phyloP scores from a whole-genome alignment of 2,329 filamentous ascomycete genomes.

The Xylariaceae sp. region DNA sequence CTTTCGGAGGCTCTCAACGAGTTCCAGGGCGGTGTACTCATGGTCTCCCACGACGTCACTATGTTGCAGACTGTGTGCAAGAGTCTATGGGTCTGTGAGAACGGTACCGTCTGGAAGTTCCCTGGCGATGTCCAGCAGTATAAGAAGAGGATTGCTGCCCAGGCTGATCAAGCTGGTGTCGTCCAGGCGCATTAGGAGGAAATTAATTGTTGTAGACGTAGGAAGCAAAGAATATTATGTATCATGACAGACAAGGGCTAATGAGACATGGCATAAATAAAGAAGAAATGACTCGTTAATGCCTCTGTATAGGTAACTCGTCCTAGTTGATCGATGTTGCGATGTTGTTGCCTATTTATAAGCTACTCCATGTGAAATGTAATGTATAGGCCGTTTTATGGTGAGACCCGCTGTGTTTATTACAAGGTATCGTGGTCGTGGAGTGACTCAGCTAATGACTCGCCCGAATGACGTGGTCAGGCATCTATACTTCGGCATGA shows the following conservation, averaged over 20 bases:
- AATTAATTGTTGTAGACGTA: not conserved
- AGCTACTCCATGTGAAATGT: too few relatives aligned
- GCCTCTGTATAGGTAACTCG: not conserved
- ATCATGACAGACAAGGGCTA: not conserved
- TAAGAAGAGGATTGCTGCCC: slow-evolving; percentile 93
- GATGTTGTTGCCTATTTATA: not conserved
- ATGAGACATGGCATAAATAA: slow-evolving; percentile 3
- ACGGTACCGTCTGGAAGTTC: slow-evolving; percentile 94
- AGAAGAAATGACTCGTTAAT: not conserved
- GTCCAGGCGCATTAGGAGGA: slow-evolving; percentile 66
- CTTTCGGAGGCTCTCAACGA: slow-evolving; percentile 81
- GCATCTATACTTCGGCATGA: not conserved
- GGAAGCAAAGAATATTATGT: not conserved
- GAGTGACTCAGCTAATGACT: slow-evolving; percentile 19
- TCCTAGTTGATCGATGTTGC: not conserved
- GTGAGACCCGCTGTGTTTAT: too few relatives aligned
- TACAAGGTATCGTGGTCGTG: not conserved
- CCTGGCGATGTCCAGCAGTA: slow-evolving; percentile 93
- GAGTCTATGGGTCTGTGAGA: slow-evolving; percentile 95
- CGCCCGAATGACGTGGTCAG: slow-evolving; percentile 21
- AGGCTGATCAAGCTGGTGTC: slow-evolving; percentile 87
- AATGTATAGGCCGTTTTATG: too few relatives aligned
- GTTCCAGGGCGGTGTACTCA: slow-evolving; percentile 94
- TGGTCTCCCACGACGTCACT: slow-evolving; percentile 99
- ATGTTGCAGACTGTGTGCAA: slow-evolving; percentile 97